Evolutionary conservation across 495 filamentous ascomycete species (phyloP).

Genomic region (Trypethelium eluteriae): DNA sequence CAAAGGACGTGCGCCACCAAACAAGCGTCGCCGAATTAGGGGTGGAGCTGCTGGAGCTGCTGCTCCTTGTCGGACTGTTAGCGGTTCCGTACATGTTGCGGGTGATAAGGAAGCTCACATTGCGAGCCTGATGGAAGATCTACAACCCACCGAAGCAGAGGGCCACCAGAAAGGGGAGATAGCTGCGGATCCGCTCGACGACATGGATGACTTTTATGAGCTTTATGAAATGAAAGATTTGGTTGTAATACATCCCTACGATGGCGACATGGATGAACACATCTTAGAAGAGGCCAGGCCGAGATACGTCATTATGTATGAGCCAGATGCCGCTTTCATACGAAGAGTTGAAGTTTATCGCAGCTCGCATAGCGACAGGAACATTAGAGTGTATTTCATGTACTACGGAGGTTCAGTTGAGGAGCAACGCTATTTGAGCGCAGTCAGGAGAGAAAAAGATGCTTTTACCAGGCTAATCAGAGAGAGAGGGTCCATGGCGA

Average conservation of each 20-base stretch:
- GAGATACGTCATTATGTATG: constrained; percentile 96
- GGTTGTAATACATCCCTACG: constrained; percentile 83
- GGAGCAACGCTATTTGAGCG: constrained; percentile 87
- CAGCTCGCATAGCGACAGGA: constrained; percentile 81
- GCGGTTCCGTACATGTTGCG: constrained; percentile 64
- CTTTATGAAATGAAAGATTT: constrained; percentile 88
- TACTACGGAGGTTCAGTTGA: constrained; percentile 93
- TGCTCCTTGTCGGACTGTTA: constrained; percentile 48
- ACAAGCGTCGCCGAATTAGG: constrained; percentile 83
- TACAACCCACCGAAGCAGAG: constrained; percentile 60
- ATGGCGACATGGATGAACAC: constrained; percentile 93
- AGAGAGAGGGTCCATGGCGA: constrained; percentile 84
- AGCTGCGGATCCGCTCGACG: constrained; percentile 69
- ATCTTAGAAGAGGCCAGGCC: constrained; percentile 88
- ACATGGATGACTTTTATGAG: constrained; percentile 81
- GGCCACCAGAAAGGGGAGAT: constrained; percentile 64
- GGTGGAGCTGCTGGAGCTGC: constrained; percentile 60
- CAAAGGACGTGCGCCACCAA: constrained; percentile 62
- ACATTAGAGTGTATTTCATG: constrained; percentile 88
- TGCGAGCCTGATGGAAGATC: constrained; percentile 54
- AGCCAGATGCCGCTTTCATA: constrained; percentile 92
- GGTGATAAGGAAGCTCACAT: constrained; percentile 76
- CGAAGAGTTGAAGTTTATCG: constrained; percentile 91
- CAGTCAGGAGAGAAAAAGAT: constrained; percentile 87
- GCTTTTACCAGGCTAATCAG: constrained; percentile 88